phyloP scores from a whole-genome alignment of 2,329 filamentous ascomycete genomes.

The Alternaria triticina region DNA sequence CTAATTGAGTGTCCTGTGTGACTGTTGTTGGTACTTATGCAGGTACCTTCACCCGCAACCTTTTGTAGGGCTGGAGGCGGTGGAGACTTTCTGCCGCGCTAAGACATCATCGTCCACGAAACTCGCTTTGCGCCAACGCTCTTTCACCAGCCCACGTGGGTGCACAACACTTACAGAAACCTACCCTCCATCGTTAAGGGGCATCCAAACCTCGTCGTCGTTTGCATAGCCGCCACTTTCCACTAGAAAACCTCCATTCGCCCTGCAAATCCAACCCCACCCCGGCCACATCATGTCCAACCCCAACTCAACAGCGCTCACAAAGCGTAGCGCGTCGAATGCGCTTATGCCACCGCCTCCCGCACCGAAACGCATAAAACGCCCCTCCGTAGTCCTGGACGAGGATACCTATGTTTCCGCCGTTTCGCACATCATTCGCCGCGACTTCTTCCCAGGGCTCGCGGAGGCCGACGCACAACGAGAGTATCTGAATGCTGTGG shows the following conservation, averaged over 20 bases:
- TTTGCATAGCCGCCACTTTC: background rate
- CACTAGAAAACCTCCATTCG: background rate
- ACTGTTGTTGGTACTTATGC: background rate
- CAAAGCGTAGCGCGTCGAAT: constrained; percentile 69
- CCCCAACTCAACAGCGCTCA: constrained; percentile 63
- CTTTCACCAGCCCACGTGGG: background rate
- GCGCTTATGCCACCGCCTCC: constrained; percentile 90
- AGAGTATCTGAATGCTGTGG: constrained; percentile 90
- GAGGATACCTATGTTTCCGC: constrained; percentile 93
- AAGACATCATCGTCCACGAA: constrained; percentile 18
- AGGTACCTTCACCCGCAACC: constrained; percentile 7
- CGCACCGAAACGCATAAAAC: constrained; percentile 84
- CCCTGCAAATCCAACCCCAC: background rate
- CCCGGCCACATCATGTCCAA: constrained; percentile 27
- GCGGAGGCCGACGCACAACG: constrained; percentile 85
- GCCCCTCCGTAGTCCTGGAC: constrained; percentile 84
- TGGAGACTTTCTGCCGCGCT: constrained; percentile 28
- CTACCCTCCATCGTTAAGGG: background rate
- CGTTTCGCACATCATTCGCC: constrained; percentile 90
- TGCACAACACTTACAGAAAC: background rate
- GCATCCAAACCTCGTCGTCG: background rate
- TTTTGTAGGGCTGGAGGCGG: constrained; percentile 42
- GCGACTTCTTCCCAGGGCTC: constrained; percentile 95
- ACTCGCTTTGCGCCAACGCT: constrained; percentile 20
- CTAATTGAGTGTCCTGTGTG: background rate